Evolutionary conservation across 805 yeast genomes (phyloP).

Genomic region (Phaffomyces antillensis): DNA sequence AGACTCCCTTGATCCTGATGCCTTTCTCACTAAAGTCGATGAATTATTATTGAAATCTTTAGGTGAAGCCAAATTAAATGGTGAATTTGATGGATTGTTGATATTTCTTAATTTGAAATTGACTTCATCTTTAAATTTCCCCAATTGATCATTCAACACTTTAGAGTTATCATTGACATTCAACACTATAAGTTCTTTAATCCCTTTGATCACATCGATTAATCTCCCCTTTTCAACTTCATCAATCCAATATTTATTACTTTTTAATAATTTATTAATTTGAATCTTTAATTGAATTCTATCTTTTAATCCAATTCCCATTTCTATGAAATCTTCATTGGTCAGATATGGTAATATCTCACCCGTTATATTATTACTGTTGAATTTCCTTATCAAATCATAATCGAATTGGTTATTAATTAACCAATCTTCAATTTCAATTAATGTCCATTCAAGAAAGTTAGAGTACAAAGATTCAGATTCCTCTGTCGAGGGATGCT

Average conservation of each 20-base stretch:
- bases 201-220: background rate
- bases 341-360: slow-evolving; percentile 61
- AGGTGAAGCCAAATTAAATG: slow-evolving; percentile 25
- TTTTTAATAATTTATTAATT: slow-evolving; percentile 39
- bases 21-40: slow-evolving; percentile 2
- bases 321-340: slow-evolving; percentile 63
- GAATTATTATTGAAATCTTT: slow-evolving; percentile 2
- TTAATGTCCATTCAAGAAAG: slow-evolving; percentile 16
- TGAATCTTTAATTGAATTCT: slow-evolving; percentile 55
- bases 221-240: background rate
- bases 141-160: slow-evolving; percentile 12
- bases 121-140: slow-evolving; percentile 13
- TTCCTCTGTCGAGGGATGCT: background rate
- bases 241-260: too few species aligned
- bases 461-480: background rate
- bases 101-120: slow-evolving; percentile 11
- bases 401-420: slow-evolving; percentile 11
- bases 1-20: background rate
- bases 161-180: slow-evolving; percentile 5
- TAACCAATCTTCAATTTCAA: slow-evolving; percentile 22
- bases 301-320: slow-evolving; percentile 53
- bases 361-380: slow-evolving; percentile 63
- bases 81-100: slow-evolving; percentile 21
- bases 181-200: slow-evolving; percentile 8
- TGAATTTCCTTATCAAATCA: slow-evolving; percentile 27